phyloP scores from a whole-genome alignment of 1,284 basidiomycete genomes.

The Irpex sp. region DNA sequence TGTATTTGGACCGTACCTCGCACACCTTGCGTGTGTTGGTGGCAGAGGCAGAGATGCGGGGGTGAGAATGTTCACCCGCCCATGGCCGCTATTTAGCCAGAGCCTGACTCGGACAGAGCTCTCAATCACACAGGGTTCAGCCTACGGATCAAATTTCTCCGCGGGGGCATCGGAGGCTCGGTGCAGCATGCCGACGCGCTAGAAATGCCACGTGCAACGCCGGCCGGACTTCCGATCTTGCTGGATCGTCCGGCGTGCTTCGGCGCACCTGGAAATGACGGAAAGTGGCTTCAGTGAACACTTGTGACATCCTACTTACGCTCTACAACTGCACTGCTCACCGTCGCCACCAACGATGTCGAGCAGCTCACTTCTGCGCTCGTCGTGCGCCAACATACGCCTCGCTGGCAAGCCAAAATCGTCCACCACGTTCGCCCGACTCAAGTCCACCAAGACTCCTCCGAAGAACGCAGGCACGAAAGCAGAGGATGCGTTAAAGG shows the following conservation, averaged over 20 bases:
- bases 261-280: neutral
- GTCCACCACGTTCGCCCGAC: constrained; percentile 10
- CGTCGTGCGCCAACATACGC: constrained; percentile 1
- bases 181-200: neutral
- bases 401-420: neutral
- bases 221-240: too few relatives aligned
- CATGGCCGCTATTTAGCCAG: neutral
- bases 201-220: neutral
- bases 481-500: constrained; percentile 3
- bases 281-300: neutral
- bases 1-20: neutral
- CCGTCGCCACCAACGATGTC: neutral
- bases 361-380: constrained; percentile 1
- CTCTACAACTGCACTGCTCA: neutral
- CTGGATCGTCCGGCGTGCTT: too few relatives aligned
- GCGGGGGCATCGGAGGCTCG: neutral
- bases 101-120: neutral
- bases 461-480: constrained; percentile 9
- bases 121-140: constrained; percentile 1
- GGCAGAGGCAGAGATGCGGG: constrained; percentile 1
- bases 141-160: neutral
- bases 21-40: constrained; percentile 9
- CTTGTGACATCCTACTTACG: neutral
- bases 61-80: neutral
- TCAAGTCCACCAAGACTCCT: constrained; percentile 17